A percentile compares a stretch with the other conserved stretches of the same genome.
Conservation (phyloP, 306 rosid species). For the Cercis canadensis region DNA sequence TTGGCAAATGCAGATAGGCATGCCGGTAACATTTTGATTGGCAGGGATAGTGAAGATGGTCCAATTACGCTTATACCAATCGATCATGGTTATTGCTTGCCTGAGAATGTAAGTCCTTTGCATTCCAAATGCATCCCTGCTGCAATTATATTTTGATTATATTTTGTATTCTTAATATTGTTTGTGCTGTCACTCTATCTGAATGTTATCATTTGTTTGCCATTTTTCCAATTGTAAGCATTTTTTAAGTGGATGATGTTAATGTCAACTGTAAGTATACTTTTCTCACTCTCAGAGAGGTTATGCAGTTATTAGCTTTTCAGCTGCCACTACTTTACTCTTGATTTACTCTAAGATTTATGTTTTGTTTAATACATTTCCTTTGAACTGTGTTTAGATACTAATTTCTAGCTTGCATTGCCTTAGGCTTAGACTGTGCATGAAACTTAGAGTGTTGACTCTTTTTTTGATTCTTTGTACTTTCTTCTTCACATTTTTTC, state of each 20-base stretch:
- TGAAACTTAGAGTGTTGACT: slow-evolving; percentile 10
- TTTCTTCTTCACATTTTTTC: background rate
- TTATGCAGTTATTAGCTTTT: slow-evolving; percentile 9
- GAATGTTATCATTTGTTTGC: background rate
- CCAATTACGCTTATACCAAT: slow-evolving; percentile 59
- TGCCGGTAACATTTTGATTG: slow-evolving; percentile 65
- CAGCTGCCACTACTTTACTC: background rate
- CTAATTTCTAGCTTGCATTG: slow-evolving; percentile 20
- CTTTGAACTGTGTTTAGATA: background rate
- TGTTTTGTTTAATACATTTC: background rate
- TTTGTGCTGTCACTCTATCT: background rate
- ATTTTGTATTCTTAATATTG: background rate
- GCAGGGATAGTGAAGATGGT: slow-evolving; percentile 48
- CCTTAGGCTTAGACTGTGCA: slow-evolving; percentile 12
- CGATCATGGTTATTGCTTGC: slow-evolving; percentile 72
- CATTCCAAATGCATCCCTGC: slow-evolving; percentile 4
- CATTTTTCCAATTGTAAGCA: background rate
- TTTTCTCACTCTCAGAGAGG: slow-evolving; percentile 3
- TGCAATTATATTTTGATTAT: no score
- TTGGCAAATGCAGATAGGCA: slow-evolving; percentile 77
- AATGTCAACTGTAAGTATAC: background rate
- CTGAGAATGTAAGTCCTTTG: slow-evolving; percentile 56
- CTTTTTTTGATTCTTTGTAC: slow-evolving; percentile 10
- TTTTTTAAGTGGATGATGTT: slow-evolving; percentile 29
- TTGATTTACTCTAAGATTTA: slow-evolving; percentile 13